These are phyloP conservation scores for Boletus rex-veris DNA, from an alignment of 768 basidiomycete species.

Conservation along the genomic window DNA sequence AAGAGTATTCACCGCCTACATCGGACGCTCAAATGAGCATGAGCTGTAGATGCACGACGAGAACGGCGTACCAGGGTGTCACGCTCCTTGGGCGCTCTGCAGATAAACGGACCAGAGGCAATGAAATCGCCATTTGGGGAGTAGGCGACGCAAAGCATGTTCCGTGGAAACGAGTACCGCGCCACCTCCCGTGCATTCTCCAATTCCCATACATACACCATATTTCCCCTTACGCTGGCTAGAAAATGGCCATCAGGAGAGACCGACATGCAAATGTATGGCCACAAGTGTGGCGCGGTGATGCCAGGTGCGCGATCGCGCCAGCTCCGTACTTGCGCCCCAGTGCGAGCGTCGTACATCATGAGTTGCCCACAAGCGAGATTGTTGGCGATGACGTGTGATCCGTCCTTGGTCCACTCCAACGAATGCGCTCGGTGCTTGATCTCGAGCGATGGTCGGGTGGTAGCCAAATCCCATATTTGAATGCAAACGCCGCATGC, in stretches of 20 bases:
- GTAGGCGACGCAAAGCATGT: slow-evolving; percentile 22
- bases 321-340: slow-evolving; percentile 20
- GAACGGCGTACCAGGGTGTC: slow-evolving; percentile 8
- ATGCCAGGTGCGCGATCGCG: slow-evolving; percentile 6
- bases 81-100: slow-evolving; percentile 7
- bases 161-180: slow-evolving; percentile 21
- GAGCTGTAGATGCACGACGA: neutral
- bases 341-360: slow-evolving; percentile 20
- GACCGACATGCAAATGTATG: slow-evolving; percentile 23
- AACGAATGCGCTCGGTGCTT: slow-evolving; percentile 25
- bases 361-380: slow-evolving; percentile 23
- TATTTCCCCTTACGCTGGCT: slow-evolving; percentile 20
- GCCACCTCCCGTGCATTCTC: slow-evolving; percentile 12
- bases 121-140: slow-evolving; percentile 21
- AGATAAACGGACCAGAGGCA: slow-evolving; percentile 17
- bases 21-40: neutral
- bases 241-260: slow-evolving; percentile 16
- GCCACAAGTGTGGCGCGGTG: slow-evolving; percentile 15
- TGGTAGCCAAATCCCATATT: slow-evolving; percentile 19
- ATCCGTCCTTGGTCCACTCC: slow-evolving; percentile 24
- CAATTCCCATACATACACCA: slow-evolving; percentile 18
- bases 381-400: slow-evolving; percentile 18
- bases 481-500: slow-evolving; percentile 25
- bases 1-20: slow-evolving; percentile 3
- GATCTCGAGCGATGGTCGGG: slow-evolving; percentile 22